These are phyloP conservation scores for Oldenlandia corymbosa DNA, from an alignment of 257 asterid genomes.

Conservation along the genomic window DNA sequence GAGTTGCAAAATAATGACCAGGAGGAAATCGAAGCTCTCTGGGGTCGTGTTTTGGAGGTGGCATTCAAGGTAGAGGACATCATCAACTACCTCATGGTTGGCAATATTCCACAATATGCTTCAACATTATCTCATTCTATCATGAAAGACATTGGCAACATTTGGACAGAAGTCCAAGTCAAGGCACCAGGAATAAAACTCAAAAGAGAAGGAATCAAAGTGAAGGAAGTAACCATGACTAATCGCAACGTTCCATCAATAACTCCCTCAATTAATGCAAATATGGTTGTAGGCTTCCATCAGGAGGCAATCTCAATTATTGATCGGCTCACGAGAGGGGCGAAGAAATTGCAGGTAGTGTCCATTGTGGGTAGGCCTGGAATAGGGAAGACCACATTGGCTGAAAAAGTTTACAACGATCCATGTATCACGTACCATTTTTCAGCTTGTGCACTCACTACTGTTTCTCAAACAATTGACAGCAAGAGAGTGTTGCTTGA, in stretches of 20 bases:
- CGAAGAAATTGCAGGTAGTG: neutral
- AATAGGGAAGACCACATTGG: neutral
- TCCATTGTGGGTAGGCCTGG: neutral
- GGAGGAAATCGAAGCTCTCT: neutral
- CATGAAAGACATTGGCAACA: too few relatives aligned
- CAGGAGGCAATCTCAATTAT: neutral
- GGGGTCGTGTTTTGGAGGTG: too few relatives aligned
- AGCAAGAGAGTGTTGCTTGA: neutral
- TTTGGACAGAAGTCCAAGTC: too few relatives aligned
- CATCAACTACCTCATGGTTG: too few relatives aligned
- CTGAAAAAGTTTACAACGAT: neutral
- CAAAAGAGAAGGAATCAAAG: too few relatives aligned
- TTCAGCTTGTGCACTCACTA: neutral
- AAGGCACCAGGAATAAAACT: too few relatives aligned
- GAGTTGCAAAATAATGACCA: neutral
- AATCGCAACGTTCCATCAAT: neutral
- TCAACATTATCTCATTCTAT: too few relatives aligned
- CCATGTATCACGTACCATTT: neutral
- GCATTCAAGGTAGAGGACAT: too few relatives aligned
- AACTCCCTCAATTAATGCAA: neutral
- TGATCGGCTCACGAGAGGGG: neutral
- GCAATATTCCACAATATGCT: too few relatives aligned
- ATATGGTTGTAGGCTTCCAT: neutral
- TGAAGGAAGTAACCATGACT: neutral
- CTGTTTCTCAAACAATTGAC: neutral